These are phyloP conservation scores for Urostyla sp. DNA, from an alignment of 73 alveolate species.

Conservation along the genomic window DNA sequence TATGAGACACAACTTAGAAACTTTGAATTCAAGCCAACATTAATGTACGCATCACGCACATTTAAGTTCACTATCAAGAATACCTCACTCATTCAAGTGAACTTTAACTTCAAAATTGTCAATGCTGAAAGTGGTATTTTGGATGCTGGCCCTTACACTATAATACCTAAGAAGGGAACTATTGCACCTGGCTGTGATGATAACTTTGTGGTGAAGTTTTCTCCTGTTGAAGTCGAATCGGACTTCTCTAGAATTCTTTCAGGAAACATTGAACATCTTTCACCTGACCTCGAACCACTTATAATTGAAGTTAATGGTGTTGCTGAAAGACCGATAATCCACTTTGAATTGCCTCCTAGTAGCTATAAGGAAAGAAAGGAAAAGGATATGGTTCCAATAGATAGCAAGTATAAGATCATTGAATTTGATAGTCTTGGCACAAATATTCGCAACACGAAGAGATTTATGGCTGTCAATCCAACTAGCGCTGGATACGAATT, in stretches of 20 bases:
- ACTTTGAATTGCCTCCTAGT: conserved; percentile 95
- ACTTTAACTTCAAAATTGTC: conserved; percentile 91
- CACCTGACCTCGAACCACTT: conserved; percentile 89
- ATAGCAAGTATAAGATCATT: conserved; percentile 82
- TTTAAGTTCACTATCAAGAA: conserved; percentile 93
- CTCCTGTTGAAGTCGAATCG: conserved; percentile 96
- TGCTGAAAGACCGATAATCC: conserved; percentile 98
- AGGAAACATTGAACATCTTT: conserved; percentile 89
- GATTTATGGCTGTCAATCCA: conserved; percentile 99
- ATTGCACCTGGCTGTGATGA: conserved; percentile 98
- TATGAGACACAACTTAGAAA: conserved; percentile 92
- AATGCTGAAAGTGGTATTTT: conserved; percentile 86
- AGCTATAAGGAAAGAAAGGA: conserved; percentile 91
- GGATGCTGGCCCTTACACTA: conserved; percentile 95
- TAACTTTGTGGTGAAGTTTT: conserved; percentile 89
- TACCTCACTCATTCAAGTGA: conserved; percentile 86
- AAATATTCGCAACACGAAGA: conserved; percentile 96
- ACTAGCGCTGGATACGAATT: conserved; percentile 99
- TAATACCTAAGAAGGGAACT: conserved; percentile 93
- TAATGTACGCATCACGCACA: conserved; percentile 96
- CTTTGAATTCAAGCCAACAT: conserved; percentile 93
- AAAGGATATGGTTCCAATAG: conserved; percentile 87
- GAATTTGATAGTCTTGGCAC: conserved; percentile 99
- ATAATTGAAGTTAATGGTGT: conserved; percentile 95
- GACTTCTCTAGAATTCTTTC: conserved; percentile 91